phyloP scores from a whole-genome alignment of 1,284 basidiomycete genomes.

The Cryptococcus sp. region DNA sequence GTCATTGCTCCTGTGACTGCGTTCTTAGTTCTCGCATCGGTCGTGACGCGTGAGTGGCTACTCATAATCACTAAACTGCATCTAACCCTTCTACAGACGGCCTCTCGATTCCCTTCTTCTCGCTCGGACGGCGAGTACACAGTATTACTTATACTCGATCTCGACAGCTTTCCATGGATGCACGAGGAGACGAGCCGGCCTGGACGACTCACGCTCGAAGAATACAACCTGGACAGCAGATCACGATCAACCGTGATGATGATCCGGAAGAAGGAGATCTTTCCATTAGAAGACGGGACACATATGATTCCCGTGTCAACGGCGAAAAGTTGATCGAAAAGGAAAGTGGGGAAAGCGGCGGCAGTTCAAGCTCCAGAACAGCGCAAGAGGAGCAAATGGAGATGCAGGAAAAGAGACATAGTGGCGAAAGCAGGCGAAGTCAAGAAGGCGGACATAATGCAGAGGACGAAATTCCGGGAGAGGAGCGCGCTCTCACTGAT shows the following conservation, averaged over 20 bases:
- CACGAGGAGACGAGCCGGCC: constrained; percentile 58
- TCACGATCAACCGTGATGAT: constrained; percentile 78
- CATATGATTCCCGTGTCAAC: constrained; percentile 10
- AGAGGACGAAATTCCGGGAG: constrained; percentile 2
- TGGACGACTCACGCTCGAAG: constrained; percentile 77
- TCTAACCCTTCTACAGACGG: constrained; percentile 62
- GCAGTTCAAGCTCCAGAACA: constrained; percentile 28
- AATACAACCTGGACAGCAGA: constrained; percentile 65
- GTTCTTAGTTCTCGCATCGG: constrained; percentile 86
- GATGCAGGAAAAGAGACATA: constrained; percentile 40
- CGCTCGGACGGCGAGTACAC: constrained; percentile 82
- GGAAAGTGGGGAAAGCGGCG: constrained; percentile 22
- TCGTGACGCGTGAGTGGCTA: constrained; percentile 67
- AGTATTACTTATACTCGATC: constrained; percentile 85
- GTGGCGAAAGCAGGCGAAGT: constrained; percentile 47
- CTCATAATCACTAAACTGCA: neutral
- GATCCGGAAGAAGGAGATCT: constrained; percentile 48
- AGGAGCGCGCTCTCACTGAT: constrained; percentile 6
- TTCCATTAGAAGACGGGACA: constrained; percentile 25
- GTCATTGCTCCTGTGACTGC: constrained; percentile 85
- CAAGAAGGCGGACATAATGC: constrained; percentile 21
- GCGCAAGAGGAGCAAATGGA: constrained; percentile 31
- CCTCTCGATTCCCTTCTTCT: constrained; percentile 89
- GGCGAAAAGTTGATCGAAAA: constrained; percentile 29
- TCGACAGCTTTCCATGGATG: constrained; percentile 62